Percentiles rank a stretch among this genome's conserved stretches.
Evolutionary conservation across 768 basidiomycete genomes (phyloP).

Genomic region (Ramaria rubella): DNA sequence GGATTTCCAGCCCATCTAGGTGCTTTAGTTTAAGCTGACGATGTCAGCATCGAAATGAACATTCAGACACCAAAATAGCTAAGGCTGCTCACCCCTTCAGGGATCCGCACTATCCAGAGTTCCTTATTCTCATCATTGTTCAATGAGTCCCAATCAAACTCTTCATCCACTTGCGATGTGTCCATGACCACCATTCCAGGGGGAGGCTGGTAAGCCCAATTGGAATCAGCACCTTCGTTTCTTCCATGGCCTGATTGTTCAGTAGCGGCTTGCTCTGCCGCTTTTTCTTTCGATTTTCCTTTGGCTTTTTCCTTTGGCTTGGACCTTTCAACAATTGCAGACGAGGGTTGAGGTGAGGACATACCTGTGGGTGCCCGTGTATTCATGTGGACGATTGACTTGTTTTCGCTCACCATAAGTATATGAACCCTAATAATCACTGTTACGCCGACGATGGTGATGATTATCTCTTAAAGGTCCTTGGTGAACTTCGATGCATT

Average conservation of each 20-base stretch:
- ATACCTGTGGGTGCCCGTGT: neutral
- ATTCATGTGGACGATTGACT: neutral
- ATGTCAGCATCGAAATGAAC: neutral
- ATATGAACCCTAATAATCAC: neutral
- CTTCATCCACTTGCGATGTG: slow-evolving; percentile 32
- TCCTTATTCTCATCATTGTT: slow-evolving; percentile 51
- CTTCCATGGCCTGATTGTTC: neutral
- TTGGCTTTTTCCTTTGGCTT: slow-evolving; percentile 1
- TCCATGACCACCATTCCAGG: slow-evolving; percentile 43
- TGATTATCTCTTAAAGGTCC: neutral
- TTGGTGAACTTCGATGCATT: neutral
- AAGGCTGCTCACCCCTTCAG: slow-evolving; percentile 46
- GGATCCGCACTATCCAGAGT: slow-evolving; percentile 65
- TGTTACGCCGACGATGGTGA: neutral
- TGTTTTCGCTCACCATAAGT: neutral
- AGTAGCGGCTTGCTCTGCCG: neutral
- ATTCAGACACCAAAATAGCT: neutral
- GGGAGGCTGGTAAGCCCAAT: slow-evolving; percentile 60
- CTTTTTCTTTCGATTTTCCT: neutral
- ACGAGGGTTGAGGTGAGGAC: slow-evolving; percentile 1
- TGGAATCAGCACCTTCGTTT: slow-evolving; percentile 28
- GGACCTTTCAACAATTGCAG: neutral
- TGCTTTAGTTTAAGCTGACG: slow-evolving; percentile 60
- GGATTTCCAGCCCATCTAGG: slow-evolving; percentile 41
- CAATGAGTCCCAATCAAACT: slow-evolving; percentile 66